Evolutionary conservation across 306 rosid genomes (phyloP).

Genomic region (Aeschynomene evenia): DNA sequence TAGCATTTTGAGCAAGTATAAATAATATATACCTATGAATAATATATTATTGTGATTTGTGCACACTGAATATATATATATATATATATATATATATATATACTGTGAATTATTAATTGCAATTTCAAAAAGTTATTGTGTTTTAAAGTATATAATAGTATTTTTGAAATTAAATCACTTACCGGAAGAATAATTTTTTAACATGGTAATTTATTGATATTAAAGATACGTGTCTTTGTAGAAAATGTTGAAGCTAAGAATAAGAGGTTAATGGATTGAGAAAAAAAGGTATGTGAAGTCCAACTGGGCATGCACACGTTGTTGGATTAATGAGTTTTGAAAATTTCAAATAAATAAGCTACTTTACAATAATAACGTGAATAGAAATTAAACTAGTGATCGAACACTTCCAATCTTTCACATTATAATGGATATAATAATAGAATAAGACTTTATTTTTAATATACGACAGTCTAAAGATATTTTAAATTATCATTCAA

Average conservation of each 20-base stretch:
- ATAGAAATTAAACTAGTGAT: background rate
- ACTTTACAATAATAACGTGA: background rate
- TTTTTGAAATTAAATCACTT: too few relatives aligned
- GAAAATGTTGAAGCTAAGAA: background rate
- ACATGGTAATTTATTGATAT: too few relatives aligned
- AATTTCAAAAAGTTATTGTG: too few relatives aligned
- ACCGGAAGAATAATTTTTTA: background rate
- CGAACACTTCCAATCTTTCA: too few relatives aligned
- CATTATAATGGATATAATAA: too few relatives aligned
- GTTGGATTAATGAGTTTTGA: background rate
- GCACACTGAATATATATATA: too few relatives aligned
- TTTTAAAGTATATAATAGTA: too few relatives aligned
- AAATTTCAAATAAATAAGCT: background rate
- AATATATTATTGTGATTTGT: too few relatives aligned
- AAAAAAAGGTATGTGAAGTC: background rate
- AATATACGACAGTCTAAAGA: too few relatives aligned
- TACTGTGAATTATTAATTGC: background rate
- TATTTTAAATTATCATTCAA: too few relatives aligned
- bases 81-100: background rate
- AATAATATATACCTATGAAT: too few relatives aligned
- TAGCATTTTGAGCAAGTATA: background rate
- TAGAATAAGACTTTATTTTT: too few relatives aligned
- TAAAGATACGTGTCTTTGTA: background rate
- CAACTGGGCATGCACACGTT: background rate
- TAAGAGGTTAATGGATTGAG: background rate